phyloP scores from a whole-genome alignment of 352 stramenopile species.

The Phytopythium mirpurense region DNA sequence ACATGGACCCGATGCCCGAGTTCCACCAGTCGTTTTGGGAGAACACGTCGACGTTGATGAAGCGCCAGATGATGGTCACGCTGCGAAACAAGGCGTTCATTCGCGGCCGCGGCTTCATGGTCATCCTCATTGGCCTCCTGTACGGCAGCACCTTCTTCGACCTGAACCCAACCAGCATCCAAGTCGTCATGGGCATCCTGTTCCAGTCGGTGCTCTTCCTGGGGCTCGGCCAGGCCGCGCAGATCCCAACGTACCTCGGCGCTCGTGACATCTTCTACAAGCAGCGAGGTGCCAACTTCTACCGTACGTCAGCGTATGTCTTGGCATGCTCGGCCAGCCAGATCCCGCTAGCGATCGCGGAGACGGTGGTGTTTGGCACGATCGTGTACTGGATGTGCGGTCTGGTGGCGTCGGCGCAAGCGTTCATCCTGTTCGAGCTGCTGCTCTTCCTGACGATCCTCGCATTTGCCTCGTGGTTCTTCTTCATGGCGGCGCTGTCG shows the following conservation, averaged over 20 bases:
- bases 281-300: constrained; percentile 44
- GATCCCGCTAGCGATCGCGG: constrained; percentile 30
- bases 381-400: constrained; percentile 82
- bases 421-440: constrained; percentile 34
- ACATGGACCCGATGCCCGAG: constrained; percentile 24
- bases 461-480: constrained; percentile 25
- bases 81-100: constrained; percentile 44
- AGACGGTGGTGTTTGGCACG: constrained; percentile 64
- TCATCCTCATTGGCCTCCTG: constrained; percentile 40
- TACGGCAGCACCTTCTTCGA: constrained; percentile 20
- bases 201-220: constrained; percentile 64
- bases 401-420: constrained; percentile 52
- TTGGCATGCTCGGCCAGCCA: constrained; percentile 29
- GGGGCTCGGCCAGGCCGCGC: constrained; percentile 17
- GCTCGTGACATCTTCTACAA: constrained; percentile 44
- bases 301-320: constrained; percentile 56
- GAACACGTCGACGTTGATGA: constrained; percentile 22
- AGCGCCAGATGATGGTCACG: constrained; percentile 66
- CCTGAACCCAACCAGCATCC: constrained; percentile 24
- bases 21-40: constrained; percentile 14
- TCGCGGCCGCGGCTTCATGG: constrained; percentile 30
- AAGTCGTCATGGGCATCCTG: constrained; percentile 68
- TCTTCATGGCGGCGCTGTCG: constrained; percentile 18
- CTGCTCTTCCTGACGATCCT: constrained; percentile 35
- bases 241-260: constrained; percentile 49